Percentiles rank a stretch among this genome's conserved stretches.
phyloP scores from a whole-genome alignment of 495 filamentous ascomycete species.

The Podospora didyma region DNA sequence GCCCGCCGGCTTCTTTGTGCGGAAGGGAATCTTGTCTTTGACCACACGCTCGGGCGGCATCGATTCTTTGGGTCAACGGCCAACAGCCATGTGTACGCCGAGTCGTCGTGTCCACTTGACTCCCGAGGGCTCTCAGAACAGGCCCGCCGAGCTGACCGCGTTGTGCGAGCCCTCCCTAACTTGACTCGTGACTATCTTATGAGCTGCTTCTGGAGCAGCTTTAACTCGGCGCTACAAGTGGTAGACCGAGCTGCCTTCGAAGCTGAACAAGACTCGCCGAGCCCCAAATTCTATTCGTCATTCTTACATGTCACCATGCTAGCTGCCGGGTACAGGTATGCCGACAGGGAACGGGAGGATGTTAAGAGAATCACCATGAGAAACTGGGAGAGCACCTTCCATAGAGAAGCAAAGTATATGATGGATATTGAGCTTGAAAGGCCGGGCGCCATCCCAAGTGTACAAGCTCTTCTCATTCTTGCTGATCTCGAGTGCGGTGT shows the following conservation, averaged over 20 bases:
- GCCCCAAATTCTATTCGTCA: constrained; percentile 43
- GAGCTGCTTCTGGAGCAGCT: constrained; percentile 48
- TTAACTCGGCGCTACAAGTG: constrained; percentile 44
- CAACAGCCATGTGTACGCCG: constrained; percentile 31
- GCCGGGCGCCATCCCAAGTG: constrained; percentile 45
- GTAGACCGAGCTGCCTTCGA: constrained; percentile 46
- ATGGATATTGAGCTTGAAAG: constrained; percentile 48
- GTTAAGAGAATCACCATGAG: constrained; percentile 42
- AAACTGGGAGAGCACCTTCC: constrained; percentile 47
- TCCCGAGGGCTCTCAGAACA: constrained; percentile 30
- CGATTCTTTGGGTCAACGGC: constrained; percentile 49
- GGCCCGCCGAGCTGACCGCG: constrained; percentile 37
- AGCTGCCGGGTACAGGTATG: constrained; percentile 48
- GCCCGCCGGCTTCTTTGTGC: constrained; percentile 40
- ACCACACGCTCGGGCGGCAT: constrained; percentile 38
- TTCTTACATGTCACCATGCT: constrained; percentile 52
- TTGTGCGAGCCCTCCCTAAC: constrained; percentile 37
- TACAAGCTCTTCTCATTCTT: constrained; percentile 47
- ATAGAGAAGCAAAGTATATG: constrained; percentile 51
- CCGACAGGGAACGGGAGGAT: constrained; percentile 43
- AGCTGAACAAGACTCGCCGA: constrained; percentile 40
- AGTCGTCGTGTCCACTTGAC: constrained; percentile 7
- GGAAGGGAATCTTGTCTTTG: constrained; percentile 38
- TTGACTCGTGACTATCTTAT: constrained; percentile 50
- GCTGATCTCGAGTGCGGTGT: constrained; percentile 51